phyloP scores from a whole-genome alignment of 179 eudicot species.

The Sideroxylon spinosum region DNA sequence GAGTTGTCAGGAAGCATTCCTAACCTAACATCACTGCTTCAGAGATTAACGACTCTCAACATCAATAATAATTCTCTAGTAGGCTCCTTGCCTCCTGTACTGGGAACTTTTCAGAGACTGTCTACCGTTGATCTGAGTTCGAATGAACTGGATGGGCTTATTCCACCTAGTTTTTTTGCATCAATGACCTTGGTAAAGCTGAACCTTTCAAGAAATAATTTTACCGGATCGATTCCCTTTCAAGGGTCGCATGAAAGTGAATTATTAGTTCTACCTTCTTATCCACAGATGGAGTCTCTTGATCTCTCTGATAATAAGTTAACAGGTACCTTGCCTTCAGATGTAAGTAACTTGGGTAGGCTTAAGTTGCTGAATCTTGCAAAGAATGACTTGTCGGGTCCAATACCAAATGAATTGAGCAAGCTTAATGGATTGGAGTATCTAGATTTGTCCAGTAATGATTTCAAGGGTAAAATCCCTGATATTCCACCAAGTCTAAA shows the following conservation, averaged over 20 bases:
- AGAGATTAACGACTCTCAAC: constrained; percentile 45
- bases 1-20: constrained; percentile 64
- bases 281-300: constrained; percentile 62
- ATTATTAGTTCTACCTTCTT: constrained; percentile 48
- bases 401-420: constrained; percentile 53
- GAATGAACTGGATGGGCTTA: constrained; percentile 63
- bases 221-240: constrained; percentile 62
- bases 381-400: constrained; percentile 61
- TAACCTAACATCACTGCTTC: constrained; percentile 54
- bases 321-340: constrained; percentile 51
- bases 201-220: constrained; percentile 68
- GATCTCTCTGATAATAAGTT: constrained; percentile 72
- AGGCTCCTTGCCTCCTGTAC: constrained; percentile 51
- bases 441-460: constrained; percentile 71
- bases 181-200: constrained; percentile 52
- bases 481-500: constrained; percentile 55
- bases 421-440: constrained; percentile 51
- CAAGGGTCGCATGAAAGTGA: constrained; percentile 49
- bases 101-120: constrained; percentile 44
- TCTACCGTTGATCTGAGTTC: constrained; percentile 61
- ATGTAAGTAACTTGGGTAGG: constrained; percentile 49
- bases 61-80: constrained; percentile 54
- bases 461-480: constrained; percentile 63
- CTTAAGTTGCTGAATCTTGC: constrained; percentile 64
- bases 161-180: constrained; percentile 62